These are phyloP conservation scores for Calonectria pseudoturangicola DNA, from an alignment of 2,329 filamentous ascomycete genomes.

Conservation along the genomic window DNA sequence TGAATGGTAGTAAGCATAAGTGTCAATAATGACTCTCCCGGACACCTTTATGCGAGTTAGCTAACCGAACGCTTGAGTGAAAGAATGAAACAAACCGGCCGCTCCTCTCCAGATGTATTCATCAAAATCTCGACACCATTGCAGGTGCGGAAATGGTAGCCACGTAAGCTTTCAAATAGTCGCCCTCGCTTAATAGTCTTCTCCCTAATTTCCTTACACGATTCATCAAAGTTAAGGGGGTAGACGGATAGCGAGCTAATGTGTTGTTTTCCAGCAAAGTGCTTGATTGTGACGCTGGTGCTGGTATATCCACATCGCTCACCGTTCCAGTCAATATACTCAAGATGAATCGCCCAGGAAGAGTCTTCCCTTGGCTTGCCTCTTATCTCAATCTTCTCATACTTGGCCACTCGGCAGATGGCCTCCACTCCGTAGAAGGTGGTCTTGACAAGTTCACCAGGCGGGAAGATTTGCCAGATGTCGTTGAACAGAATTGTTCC, in stretches of 20 bases:
- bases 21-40: slow-evolving; percentile 21
- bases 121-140: slow-evolving; percentile 6
- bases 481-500: slow-evolving; percentile 56
- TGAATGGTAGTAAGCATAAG: neutral
- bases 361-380: neutral
- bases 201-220: neutral
- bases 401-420: slow-evolving; percentile 59
- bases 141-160: slow-evolving; percentile 9
- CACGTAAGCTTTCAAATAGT: slow-evolving; percentile 18
- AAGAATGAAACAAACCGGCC: neutral
- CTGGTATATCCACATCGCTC: slow-evolving; percentile 54
- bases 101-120: neutral
- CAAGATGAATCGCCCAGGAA: slow-evolving; percentile 54
- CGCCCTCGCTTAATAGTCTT: neutral
- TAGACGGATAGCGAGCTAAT: slow-evolving; percentile 51
- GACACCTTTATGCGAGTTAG: neutral
- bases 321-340: slow-evolving; percentile 62
- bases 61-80: neutral
- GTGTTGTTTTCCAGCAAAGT: slow-evolving; percentile 52
- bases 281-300: slow-evolving; percentile 49
- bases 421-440: slow-evolving; percentile 59
- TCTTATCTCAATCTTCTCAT: slow-evolving; percentile 36
- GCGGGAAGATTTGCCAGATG: slow-evolving; percentile 61
- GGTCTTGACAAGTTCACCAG: slow-evolving; percentile 57
- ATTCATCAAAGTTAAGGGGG: neutral